A percentile compares a stretch with the other conserved stretches of the same genome.
These are phyloP conservation scores for Arthroderma uncinatum DNA, from an alignment of 2,329 filamentous ascomycete species.

Conservation along the genomic window DNA sequence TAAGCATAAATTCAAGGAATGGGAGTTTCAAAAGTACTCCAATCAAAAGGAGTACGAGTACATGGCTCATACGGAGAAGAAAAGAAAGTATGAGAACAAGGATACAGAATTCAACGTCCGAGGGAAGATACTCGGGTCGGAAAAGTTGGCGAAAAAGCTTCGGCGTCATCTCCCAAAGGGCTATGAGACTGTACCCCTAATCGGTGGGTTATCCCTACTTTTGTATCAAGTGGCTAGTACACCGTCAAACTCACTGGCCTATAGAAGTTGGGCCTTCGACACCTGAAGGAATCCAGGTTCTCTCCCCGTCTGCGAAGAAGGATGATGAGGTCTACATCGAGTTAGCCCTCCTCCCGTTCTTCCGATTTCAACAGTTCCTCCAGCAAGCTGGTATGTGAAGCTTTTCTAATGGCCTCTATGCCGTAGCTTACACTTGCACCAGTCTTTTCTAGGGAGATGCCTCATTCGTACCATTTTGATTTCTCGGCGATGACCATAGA, in stretches of 20 bases:
- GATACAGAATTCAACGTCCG: slow-evolving; percentile 3
- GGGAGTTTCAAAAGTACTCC: slow-evolving; percentile 6
- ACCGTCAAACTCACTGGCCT: not conserved
- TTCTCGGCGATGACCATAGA: too few species aligned
- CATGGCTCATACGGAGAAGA: not conserved
- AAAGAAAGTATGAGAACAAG: slow-evolving; percentile 7
- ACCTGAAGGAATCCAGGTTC: slow-evolving; percentile 6
- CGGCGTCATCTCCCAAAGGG: slow-evolving; percentile 7
- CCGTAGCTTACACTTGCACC: not conserved
- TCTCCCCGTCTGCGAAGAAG: slow-evolving; percentile 3
- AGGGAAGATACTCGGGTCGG: not conserved
- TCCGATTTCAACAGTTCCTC: slow-evolving; percentile 5
- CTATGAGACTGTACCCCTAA: not conserved
- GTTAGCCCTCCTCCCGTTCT: slow-evolving; percentile 4
- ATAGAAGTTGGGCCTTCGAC: slow-evolving; percentile 6
- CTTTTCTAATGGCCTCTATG: not conserved
- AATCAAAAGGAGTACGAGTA: slow-evolving; percentile 4
- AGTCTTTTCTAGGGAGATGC: too few species aligned
- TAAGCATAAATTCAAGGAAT: not conserved
- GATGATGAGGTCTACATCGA: slow-evolving; percentile 1
- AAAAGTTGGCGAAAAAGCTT: not conserved
- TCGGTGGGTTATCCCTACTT: not conserved
- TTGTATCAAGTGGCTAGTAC: not conserved
- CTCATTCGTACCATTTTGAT: too few species aligned
- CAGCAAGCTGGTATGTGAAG: slow-evolving; percentile 1